Evolutionary conservation across 2,329 filamentous ascomycete species (phyloP).

Genomic region (Penicillium sp.): DNA sequence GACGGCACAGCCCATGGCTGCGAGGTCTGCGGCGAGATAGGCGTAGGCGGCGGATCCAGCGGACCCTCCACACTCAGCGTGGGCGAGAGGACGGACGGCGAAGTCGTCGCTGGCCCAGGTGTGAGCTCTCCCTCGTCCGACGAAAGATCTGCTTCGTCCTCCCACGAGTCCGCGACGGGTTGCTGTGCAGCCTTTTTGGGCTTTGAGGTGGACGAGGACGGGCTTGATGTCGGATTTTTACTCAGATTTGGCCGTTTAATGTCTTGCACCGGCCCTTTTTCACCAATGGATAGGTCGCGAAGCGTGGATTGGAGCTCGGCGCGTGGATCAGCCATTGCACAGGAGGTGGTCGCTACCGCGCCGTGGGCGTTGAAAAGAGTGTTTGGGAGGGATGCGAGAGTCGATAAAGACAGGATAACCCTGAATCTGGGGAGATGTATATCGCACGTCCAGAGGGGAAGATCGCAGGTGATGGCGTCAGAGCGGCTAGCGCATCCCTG

Average conservation of each 20-base stretch:
- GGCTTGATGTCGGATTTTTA: conserved; percentile 1
- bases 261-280: conserved; percentile 30
- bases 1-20: conserved; percentile 19
- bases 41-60: conserved; percentile 64
- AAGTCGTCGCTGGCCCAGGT: conserved; percentile 12
- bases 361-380: not conserved
- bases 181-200: conserved; percentile 32
- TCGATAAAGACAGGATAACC: no score
- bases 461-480: conserved; percentile 25
- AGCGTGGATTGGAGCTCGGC: conserved; percentile 34
- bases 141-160: conserved; percentile 62
- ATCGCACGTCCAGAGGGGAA: conserved; percentile 2
- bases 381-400: no score
- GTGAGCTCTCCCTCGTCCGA: conserved; percentile 33
- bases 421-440: not conserved
- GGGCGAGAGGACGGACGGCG: conserved; percentile 29
- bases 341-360: not conserved
- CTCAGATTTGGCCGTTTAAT: conserved; percentile 23
- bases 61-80: conserved; percentile 31
- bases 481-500: conserved; percentile 17
- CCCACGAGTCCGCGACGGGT: conserved; percentile 68
- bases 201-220: conserved; percentile 7
- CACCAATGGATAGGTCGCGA: conserved; percentile 30
- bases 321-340: conserved; percentile 23
- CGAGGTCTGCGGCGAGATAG: conserved; percentile 54